These are phyloP conservation scores for Phlebiopsis gigantea DNA, from an alignment of 768 basidiomycete species.

Conservation along the genomic window DNA sequence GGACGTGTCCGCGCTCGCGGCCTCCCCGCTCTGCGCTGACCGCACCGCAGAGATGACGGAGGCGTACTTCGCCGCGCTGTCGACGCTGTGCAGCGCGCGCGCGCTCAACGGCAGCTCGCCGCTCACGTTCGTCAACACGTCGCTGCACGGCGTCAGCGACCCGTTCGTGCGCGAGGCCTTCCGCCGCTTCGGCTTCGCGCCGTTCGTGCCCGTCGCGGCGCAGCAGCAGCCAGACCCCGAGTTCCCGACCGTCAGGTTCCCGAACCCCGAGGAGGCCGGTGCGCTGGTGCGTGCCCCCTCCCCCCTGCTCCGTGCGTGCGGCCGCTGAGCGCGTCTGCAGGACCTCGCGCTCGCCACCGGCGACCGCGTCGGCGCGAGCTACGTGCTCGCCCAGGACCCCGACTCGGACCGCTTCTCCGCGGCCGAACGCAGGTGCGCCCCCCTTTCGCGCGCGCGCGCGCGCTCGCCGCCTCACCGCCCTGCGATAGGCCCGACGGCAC, in stretches of 20 bases:
- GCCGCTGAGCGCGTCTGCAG: conserved; percentile 30
- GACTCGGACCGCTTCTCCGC: conserved; percentile 82
- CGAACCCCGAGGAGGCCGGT: conserved; percentile 83
- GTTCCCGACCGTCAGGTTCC: conserved; percentile 80
- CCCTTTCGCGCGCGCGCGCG: neutral
- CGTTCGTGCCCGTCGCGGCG: conserved; percentile 54
- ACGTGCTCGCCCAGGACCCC: conserved; percentile 86
- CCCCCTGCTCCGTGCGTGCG: neutral
- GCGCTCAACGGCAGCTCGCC: conserved; percentile 30
- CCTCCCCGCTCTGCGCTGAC: conserved; percentile 47
- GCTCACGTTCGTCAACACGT: conserved; percentile 76
- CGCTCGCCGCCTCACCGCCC: neutral
- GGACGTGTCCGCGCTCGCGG: conserved; percentile 28
- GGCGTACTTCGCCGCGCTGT: conserved; percentile 47
- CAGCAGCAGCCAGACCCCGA: conserved; percentile 78
- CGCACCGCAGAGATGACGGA: conserved; percentile 53
- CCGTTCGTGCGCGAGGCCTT: conserved; percentile 56
- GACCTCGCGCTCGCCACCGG: conserved; percentile 69
- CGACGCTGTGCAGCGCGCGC: conserved; percentile 21
- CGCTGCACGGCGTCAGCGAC: conserved; percentile 88
- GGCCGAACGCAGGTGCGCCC: conserved; percentile 56
- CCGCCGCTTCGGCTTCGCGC: conserved; percentile 48
- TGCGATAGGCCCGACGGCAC: conserved; percentile 38
- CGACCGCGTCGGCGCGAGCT: conserved; percentile 40
- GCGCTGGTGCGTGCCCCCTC: conserved; percentile 5